Conservation (phyloP, 768 basidiomycete species). For the Rhizopogon vulgaris region DNA sequence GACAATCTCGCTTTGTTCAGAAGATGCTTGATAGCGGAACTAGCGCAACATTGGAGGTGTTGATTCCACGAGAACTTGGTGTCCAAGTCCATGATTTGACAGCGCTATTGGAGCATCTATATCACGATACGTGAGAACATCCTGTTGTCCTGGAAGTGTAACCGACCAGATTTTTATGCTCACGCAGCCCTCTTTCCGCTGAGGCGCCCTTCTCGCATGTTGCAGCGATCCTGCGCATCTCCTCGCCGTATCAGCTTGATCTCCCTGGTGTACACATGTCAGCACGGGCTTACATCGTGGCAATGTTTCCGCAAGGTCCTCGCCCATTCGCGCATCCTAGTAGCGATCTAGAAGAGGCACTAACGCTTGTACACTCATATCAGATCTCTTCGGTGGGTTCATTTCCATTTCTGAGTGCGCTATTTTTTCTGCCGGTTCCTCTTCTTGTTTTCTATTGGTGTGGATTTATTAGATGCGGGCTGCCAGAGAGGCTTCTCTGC, state of each 20-base stretch:
- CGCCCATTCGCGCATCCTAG: slow-evolving; percentile 33
- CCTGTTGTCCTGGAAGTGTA: background rate
- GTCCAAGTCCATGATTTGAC: slow-evolving; percentile 45
- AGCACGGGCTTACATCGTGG: slow-evolving; percentile 36
- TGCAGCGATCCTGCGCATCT: slow-evolving; percentile 50
- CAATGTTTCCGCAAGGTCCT: slow-evolving; percentile 46
- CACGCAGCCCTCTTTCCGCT: slow-evolving; percentile 39
- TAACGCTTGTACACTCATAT: slow-evolving; percentile 45
- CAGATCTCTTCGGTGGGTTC: slow-evolving; percentile 43
- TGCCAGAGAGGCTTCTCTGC: background rate
- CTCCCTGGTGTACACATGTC: slow-evolving; percentile 46
- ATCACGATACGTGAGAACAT: slow-evolving; percentile 58
- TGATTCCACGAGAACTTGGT: slow-evolving; percentile 31
- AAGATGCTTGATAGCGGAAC: slow-evolving; percentile 4
- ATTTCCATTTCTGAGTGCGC: background rate
- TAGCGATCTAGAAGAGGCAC: slow-evolving; percentile 44
- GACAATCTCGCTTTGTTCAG: slow-evolving; percentile 37
- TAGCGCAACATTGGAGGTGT: slow-evolving; percentile 10
- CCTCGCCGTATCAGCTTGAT: slow-evolving; percentile 50
- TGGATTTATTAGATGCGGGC: too few relatives aligned
- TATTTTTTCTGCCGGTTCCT: background rate
- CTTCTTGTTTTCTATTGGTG: background rate
- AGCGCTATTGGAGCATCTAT: slow-evolving; percentile 54
- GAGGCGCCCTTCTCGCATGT: slow-evolving; percentile 41
- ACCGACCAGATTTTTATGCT: background rate